Percentiles rank a stretch among this genome's conserved stretches.
phyloP scores from a whole-genome alignment of 805 yeast genomes.

The Saccharomycopsis schoenii region DNA sequence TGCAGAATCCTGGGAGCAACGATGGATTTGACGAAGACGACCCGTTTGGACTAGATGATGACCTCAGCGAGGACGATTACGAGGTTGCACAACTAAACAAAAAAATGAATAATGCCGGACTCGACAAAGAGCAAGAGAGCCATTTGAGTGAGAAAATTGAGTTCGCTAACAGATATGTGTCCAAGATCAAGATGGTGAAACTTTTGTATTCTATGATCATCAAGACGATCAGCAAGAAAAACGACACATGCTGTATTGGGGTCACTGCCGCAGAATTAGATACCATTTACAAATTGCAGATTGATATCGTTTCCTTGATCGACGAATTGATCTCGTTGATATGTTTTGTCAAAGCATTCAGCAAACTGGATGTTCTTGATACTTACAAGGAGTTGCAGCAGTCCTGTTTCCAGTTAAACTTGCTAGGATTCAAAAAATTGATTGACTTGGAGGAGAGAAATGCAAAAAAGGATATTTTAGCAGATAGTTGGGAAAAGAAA shows the following conservation, averaged over 20 bases:
- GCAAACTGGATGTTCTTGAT: background rate
- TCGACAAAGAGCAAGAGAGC: constrained; percentile 22
- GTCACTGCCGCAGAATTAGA: background rate
- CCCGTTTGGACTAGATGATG: constrained; percentile 39
- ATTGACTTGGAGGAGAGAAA: background rate
- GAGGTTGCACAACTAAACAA: constrained; percentile 6
- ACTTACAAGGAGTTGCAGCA: background rate
- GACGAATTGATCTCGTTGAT: constrained; percentile 8
- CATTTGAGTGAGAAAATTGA: constrained; percentile 26
- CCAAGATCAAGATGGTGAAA: constrained; percentile 46
- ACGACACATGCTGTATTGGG: background rate
- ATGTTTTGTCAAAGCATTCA: background rate
- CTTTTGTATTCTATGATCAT: constrained; percentile 47
- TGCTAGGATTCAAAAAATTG: background rate
- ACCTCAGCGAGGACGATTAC: constrained; percentile 22
- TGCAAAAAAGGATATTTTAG: background rate
- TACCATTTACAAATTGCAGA: background rate
- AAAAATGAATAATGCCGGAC: constrained; percentile 25
- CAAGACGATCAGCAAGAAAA: constrained; percentile 35
- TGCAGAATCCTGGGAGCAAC: constrained; percentile 44
- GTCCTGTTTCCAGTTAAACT: background rate
- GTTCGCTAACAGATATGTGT: constrained; percentile 40
- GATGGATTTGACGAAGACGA: constrained; percentile 38
- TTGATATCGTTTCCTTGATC: background rate
- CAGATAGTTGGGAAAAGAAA: background rate